A percentile compares a stretch with the other conserved stretches of the same genome.
Evolutionary conservation across 1,284 basidiomycete genomes (phyloP).

Genomic region (Coniferiporia weirii): DNA sequence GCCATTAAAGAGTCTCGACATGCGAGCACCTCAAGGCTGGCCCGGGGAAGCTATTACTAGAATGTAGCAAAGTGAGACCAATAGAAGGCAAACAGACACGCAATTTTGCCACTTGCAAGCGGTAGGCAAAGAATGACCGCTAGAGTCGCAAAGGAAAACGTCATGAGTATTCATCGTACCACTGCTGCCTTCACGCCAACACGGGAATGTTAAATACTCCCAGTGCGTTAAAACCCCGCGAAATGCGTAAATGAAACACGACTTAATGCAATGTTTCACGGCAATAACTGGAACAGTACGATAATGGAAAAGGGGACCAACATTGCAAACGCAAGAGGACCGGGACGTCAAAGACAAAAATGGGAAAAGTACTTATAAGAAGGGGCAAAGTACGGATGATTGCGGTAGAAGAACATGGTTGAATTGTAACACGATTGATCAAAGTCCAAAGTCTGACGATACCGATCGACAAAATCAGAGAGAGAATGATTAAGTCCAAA

Average conservation of each 20-base stretch:
- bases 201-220: too few species aligned
- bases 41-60: background rate
- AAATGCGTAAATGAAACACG: background rate
- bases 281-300: background rate
- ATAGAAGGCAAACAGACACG: background rate
- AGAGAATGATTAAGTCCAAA: constrained; percentile 1
- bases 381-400: background rate
- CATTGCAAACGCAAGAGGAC: background rate
- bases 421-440: constrained; percentile 3
- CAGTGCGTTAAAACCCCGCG: too few species aligned
- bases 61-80: background rate
- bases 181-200: too few species aligned
- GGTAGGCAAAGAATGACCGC: background rate
- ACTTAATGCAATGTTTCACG: background rate
- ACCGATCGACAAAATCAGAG: background rate
- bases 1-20: too few species aligned
- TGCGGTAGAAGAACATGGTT: background rate
- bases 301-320: background rate
- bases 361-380: background rate
- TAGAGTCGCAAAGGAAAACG: background rate
- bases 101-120: background rate
- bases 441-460: background rate
- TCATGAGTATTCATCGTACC: background rate
- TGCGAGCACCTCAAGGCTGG: too few species aligned
- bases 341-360: background rate